Evolutionary conservation across 371 early-diverging fungal genomes (phyloP).

Genomic region (Conidiobolus incongruus): DNA sequence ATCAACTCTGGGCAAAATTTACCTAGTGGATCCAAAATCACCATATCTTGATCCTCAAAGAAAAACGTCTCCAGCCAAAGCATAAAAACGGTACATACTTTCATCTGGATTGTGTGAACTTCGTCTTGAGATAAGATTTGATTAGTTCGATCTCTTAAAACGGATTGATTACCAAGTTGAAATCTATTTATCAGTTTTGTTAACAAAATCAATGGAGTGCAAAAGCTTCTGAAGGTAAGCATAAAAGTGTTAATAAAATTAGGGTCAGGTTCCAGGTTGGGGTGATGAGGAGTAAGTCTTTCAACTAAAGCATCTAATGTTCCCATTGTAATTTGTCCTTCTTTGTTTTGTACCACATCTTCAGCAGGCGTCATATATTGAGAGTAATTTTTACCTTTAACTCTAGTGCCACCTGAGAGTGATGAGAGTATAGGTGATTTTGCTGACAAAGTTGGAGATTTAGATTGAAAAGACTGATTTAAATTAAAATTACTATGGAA

Average conservation of each 20-base stretch:
- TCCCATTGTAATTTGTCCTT: slow-evolving; percentile 64
- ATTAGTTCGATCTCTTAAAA: slow-evolving; percentile 30
- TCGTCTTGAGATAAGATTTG: slow-evolving; percentile 30
- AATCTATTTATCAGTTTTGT: slow-evolving; percentile 39
- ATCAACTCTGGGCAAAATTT: slow-evolving; percentile 8
- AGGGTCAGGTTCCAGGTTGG: slow-evolving; percentile 26
- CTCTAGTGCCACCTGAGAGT: too few species aligned
- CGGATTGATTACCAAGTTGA: slow-evolving; percentile 37
- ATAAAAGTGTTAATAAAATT: slow-evolving; percentile 61
- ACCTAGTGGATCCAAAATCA: slow-evolving; percentile 8
- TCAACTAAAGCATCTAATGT: slow-evolving; percentile 69
- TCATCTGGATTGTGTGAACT: slow-evolving; percentile 9
- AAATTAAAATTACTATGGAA: too few species aligned
- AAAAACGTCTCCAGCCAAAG: slow-evolving; percentile 24
- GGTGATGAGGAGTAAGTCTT: slow-evolving; percentile 66
- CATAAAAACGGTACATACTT: slow-evolving; percentile 22
- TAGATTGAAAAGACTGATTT: too few species aligned
- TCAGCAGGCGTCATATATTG: too few species aligned
- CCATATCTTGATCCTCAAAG: slow-evolving; percentile 11
- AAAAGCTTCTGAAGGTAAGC: slow-evolving; percentile 70
- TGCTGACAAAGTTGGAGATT: too few species aligned
- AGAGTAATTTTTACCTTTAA: too few species aligned
- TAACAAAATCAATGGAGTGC: slow-evolving; percentile 40
- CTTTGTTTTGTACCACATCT: slow-evolving; percentile 13
- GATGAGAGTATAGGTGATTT: too few species aligned